Evolutionary conservation across 1,284 basidiomycete genomes (phyloP), one percentile per base, ranked within the genome.

Genomic region (Apiotrichum porosum): DNA sequence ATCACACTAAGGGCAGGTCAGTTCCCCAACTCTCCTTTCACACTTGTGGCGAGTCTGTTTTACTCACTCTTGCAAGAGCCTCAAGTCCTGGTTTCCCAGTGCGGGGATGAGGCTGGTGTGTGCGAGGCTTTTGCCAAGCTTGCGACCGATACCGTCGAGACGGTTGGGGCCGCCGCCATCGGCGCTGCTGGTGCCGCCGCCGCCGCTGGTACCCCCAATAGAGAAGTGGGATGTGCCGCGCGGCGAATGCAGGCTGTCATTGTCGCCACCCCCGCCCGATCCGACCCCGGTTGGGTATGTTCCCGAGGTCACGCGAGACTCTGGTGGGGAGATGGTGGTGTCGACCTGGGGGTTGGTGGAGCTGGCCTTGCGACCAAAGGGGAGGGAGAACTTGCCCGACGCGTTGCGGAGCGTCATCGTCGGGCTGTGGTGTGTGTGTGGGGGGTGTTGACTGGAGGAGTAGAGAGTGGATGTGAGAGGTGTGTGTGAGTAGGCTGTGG

Each of bases 61-160:
- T 18, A 61, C 68, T 66, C 57, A 71, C 69, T 70, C 69, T 67
- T 95, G 91, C 5, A 95, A 75, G 0, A 83, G 80, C 26, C 85
- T 77, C 14, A 92, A 73, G 67, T 94, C 91, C 62, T 84, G 83
- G 67, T 91, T 92, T 0, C 85, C 88, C 4, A 92, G 74, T 0
- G 82, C 77, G 22, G 88, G 84, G 14, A 91, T 74, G 30, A 70
- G 38, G 35, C 61, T 66, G 21, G 69, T 63, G 55, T 71, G 69
- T 1, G 69, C 69, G 24, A 71, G 55, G 24, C 56, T 65, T 44
- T 68, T 68, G 39, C 67, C 65, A 9, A 71, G 39, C 51, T 69
- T 69, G 49, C 55, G 58, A 1, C 64, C 64, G 9, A 66, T 35
- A 6, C 59, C 64, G 47, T 58, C 61, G 28, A 61, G 52, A 6